Conservation (phyloP, 2,329 filamentous ascomycete genomes). For the Phoma sp. region DNA sequence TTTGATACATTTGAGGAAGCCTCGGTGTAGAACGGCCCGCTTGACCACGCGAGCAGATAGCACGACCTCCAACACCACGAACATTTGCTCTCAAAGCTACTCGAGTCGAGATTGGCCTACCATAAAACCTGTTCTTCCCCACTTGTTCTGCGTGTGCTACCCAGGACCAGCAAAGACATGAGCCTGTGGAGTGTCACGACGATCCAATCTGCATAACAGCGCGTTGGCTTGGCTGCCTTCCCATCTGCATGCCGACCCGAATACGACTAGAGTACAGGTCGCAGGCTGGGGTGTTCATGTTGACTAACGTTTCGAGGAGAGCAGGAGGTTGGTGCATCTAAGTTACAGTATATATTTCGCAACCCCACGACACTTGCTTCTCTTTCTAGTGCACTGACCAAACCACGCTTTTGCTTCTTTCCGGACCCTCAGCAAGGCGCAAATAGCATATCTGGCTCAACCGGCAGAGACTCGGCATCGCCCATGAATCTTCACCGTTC, state of each 20-base stretch:
- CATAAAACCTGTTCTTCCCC: neutral
- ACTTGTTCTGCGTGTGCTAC: neutral
- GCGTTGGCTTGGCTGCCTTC: neutral
- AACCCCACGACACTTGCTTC: neutral
- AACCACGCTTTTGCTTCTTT: neutral
- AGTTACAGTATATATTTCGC: constrained; percentile 1
- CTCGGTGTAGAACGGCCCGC: constrained; percentile 13
- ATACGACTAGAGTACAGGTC: neutral
- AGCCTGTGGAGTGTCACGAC: neutral
- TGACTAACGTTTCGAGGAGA: neutral
- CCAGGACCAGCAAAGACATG: neutral
- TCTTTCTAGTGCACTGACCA: neutral
- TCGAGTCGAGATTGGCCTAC: neutral
- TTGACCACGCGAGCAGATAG: neutral
- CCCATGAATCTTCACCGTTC: neutral
- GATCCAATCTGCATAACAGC: neutral
- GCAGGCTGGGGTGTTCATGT: constrained; percentile 3
- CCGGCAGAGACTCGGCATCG: neutral
- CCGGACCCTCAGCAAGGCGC: neutral
- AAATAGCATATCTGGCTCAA: neutral
- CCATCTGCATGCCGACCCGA: neutral
- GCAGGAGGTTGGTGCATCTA: constrained; percentile 2
- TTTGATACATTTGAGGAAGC: neutral
- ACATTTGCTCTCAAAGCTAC: neutral
- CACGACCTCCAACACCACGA: neutral